phyloP scores from a whole-genome alignment of 768 basidiomycete species.

The Hygrophoropsis aurantiaca region DNA sequence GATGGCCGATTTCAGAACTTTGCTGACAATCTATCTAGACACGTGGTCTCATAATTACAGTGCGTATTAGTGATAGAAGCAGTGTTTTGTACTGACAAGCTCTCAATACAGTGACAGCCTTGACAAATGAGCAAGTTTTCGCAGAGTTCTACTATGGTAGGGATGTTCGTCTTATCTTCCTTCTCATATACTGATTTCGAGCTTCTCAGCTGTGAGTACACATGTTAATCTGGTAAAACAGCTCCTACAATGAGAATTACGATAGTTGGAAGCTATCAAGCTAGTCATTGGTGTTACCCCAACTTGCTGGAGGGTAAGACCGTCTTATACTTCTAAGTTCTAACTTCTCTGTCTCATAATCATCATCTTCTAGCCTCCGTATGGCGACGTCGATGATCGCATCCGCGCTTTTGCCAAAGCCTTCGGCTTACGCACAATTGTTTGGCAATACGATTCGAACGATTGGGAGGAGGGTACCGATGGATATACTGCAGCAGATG shows the following conservation, averaged over 20 bases:
- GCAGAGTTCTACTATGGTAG: conserved; percentile 71
- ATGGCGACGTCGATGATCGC: conserved; percentile 64
- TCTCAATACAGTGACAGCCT: conserved; percentile 44
- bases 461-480: conserved; percentile 67
- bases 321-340: background rate
- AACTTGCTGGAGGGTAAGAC: conserved; percentile 50
- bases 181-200: background rate
- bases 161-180: conserved; percentile 8
- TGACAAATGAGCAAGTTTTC: conserved; percentile 61
- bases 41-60: conserved; percentile 33
- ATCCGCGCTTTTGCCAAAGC: conserved; percentile 63
- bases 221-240: background rate
- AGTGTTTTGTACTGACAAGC: background rate
- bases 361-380: conserved; percentile 42
- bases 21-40: background rate
- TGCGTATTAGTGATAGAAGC: conserved; percentile 18
- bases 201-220: too few species aligned
- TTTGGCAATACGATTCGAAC: conserved; percentile 62
- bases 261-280: conserved; percentile 46
- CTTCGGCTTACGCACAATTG: conserved; percentile 61
- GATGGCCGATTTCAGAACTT: background rate
- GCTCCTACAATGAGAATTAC: background rate
- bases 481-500: conserved; percentile 38
- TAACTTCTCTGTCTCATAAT: background rate
- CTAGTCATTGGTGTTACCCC: conserved; percentile 52